phyloP scores from a whole-genome alignment of 2,329 filamentous ascomycete species.

The Calycina herbarum region DNA sequence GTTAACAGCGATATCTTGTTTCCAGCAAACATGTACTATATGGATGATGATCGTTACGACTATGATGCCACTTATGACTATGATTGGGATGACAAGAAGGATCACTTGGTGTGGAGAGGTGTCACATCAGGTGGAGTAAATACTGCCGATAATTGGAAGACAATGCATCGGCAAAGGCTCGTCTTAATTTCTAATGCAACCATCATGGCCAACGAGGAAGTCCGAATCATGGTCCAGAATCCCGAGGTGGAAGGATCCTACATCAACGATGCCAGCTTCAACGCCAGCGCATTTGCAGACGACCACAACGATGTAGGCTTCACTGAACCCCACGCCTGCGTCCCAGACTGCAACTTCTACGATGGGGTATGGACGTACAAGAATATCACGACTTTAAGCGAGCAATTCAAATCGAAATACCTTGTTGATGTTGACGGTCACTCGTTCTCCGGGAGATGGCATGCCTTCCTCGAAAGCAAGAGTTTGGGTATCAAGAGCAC shows the following conservation, averaged over 20 bases:
- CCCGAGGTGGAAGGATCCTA: conserved; percentile 43
- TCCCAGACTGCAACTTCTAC: conserved; percentile 44
- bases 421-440: conserved; percentile 78
- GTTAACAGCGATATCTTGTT: conserved; percentile 66
- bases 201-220: conserved; percentile 43
- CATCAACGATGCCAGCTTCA: conserved; percentile 43
- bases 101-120: conserved; percentile 62
- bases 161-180: conserved; percentile 60
- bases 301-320: conserved; percentile 39
- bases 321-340: conserved; percentile 47
- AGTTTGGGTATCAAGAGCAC: conserved; percentile 76
- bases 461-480: conserved; percentile 67
- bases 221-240: conserved; percentile 37
- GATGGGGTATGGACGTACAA: conserved; percentile 50
- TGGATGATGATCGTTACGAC: conserved; percentile 56
- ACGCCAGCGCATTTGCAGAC: conserved; percentile 38
- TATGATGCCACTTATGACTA: conserved; percentile 56
- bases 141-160: conserved; percentile 50
- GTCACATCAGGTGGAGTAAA: conserved; percentile 60
- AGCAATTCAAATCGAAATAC: conserved; percentile 64
- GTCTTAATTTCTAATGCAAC: conserved; percentile 55
- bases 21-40: conserved; percentile 65
- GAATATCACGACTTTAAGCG: conserved; percentile 53
- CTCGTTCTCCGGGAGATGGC: conserved; percentile 67
- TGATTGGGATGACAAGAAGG: conserved; percentile 57